A percentile compares a stretch with the other conserved stretches of the same genome.
Evolutionary conservation across 805 yeast species (phyloP).

Genomic region (Zygoascus biomembranicola): DNA sequence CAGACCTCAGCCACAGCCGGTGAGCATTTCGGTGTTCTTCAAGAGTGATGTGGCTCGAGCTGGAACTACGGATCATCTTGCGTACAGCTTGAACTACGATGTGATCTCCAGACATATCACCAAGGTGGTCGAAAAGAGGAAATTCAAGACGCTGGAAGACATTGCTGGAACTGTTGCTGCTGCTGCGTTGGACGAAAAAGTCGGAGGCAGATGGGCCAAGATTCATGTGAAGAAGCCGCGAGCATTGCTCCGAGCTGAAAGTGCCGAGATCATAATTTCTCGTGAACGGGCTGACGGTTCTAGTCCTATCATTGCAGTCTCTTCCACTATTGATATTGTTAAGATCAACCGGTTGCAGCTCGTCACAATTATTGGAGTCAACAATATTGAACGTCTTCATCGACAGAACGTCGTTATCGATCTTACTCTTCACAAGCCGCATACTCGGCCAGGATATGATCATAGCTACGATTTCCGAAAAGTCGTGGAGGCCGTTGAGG

Average conservation of each 20-base stretch:
- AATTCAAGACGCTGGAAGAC: slow-evolving; percentile 30
- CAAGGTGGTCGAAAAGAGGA: slow-evolving; percentile 39
- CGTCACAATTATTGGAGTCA: slow-evolving; percentile 83
- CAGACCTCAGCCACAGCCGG: slow-evolving; percentile 56
- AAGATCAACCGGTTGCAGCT: slow-evolving; percentile 46
- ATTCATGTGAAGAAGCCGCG: slow-evolving; percentile 40
- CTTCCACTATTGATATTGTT: slow-evolving; percentile 27
- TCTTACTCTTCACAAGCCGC: slow-evolving; percentile 37
- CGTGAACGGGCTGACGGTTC: slow-evolving; percentile 24
- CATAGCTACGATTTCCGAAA: slow-evolving; percentile 31
- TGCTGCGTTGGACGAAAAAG: slow-evolving; percentile 35
- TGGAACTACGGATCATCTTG: slow-evolving; percentile 73
- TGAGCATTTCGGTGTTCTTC: slow-evolving; percentile 49
- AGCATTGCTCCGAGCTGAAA: slow-evolving; percentile 51
- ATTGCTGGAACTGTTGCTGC: slow-evolving; percentile 41
- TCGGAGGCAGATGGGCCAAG: slow-evolving; percentile 40
- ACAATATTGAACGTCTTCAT: slow-evolving; percentile 78
- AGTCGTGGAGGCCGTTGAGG: slow-evolving; percentile 41
- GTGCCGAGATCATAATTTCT: slow-evolving; percentile 35
- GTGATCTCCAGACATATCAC: slow-evolving; percentile 63
- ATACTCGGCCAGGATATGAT: slow-evolving; percentile 7
- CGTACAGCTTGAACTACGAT: slow-evolving; percentile 82
- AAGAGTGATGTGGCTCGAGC: slow-evolving; percentile 64
- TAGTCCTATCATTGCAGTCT: slow-evolving; percentile 7
- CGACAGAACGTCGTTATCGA: slow-evolving; percentile 68